A percentile compares a stretch with the other conserved stretches of the same genome.
These are phyloP conservation scores for Solanum hybrid DNA, from an alignment of 305 asterid species.

Conservation along the genomic window DNA sequence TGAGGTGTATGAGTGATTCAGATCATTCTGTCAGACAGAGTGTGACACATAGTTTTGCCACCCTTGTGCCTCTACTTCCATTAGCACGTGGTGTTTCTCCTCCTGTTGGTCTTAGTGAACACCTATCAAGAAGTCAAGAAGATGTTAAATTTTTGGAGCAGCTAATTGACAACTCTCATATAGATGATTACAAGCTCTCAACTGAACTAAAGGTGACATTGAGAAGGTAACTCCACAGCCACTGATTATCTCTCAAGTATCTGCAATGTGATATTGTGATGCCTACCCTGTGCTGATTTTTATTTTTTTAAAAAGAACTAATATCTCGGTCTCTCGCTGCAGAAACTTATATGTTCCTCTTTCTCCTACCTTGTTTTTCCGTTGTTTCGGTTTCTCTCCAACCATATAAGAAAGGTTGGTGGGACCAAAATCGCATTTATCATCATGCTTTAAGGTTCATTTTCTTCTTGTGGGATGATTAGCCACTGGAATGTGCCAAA, in stretches of 20 bases:
- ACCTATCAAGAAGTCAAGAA: slow-evolving; percentile 73
- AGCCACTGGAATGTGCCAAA: background rate
- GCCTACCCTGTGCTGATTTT: slow-evolving; percentile 8
- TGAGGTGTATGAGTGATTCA: slow-evolving; percentile 94
- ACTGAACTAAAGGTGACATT: slow-evolving; percentile 82
- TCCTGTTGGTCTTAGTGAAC: slow-evolving; percentile 72
- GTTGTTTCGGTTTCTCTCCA: background rate
- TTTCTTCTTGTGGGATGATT: background rate
- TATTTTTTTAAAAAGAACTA: background rate
- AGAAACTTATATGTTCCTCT: background rate
- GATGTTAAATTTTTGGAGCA: slow-evolving; percentile 94
- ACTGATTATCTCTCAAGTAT: background rate
- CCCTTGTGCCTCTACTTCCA: slow-evolving; percentile 94
- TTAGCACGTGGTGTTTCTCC: slow-evolving; percentile 80
- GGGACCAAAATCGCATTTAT: background rate
- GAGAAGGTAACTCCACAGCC: slow-evolving; percentile 56
- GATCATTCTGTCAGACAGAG: slow-evolving; percentile 96
- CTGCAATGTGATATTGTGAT: background rate
- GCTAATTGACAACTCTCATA: slow-evolving; percentile 91
- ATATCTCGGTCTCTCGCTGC: background rate
- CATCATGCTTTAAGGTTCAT: background rate
- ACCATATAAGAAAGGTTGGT: background rate
- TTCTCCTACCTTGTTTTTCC: background rate
- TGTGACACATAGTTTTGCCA: slow-evolving; percentile 96
- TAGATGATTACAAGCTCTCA: slow-evolving; percentile 85